phyloP scores from a whole-genome alignment of 2,329 filamentous ascomycete genomes.

The Colletotrichum spaethianum region DNA sequence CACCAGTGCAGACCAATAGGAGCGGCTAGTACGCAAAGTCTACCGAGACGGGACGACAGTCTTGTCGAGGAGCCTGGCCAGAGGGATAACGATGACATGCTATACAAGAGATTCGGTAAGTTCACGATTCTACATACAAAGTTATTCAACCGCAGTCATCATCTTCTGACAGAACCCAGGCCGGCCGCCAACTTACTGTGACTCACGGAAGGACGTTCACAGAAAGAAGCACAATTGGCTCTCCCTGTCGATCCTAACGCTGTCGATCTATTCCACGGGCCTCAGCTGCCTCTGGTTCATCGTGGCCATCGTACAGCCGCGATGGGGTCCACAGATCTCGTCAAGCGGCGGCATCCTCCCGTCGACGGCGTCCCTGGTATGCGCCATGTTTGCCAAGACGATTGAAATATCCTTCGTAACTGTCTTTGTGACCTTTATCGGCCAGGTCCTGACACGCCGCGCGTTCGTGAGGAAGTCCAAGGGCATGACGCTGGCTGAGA shows the following conservation, averaged over 20 bases:
- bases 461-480: slow-evolving; percentile 72
- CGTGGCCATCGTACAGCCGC: slow-evolving; percentile 72
- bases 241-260: slow-evolving; percentile 58
- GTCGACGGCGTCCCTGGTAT: slow-evolving; percentile 76
- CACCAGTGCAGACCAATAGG: background rate
- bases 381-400: slow-evolving; percentile 80
- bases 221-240: slow-evolving; percentile 61
- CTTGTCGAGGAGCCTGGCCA: slow-evolving; percentile 15
- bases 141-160: background rate
- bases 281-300: slow-evolving; percentile 77
- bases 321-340: slow-evolving; percentile 72
- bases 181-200: slow-evolving; percentile 52
- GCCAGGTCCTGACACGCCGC: slow-evolving; percentile 80
- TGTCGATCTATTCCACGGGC: slow-evolving; percentile 74
- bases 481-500: slow-evolving; percentile 81
- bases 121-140: background rate
- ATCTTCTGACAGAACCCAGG: slow-evolving; percentile 21
- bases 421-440: slow-evolving; percentile 80
- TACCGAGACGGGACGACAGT: background rate
- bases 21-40: background rate
- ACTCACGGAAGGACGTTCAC: slow-evolving; percentile 50
- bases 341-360: slow-evolving; percentile 68
- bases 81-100: slow-evolving; percentile 46
- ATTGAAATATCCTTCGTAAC: slow-evolving; percentile 86
- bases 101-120: slow-evolving; percentile 52